Evolutionary conservation across 2,329 filamentous ascomycete genomes (phyloP), one percentile per base, ranked within the genome.

Genomic region (Pestalotiopsis sp.): DNA sequence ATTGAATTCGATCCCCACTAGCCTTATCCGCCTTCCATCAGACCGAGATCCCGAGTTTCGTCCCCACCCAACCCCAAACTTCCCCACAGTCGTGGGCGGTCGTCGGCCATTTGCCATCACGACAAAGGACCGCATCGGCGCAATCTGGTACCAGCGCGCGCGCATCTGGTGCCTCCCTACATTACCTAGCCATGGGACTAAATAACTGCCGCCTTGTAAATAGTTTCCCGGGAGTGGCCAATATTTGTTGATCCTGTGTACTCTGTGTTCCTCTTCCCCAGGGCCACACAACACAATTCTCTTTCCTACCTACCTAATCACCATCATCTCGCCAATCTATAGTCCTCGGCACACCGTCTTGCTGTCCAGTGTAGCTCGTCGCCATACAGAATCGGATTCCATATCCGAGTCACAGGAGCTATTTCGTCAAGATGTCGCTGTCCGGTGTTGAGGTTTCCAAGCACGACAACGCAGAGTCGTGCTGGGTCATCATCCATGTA

Each of bases 401-500:
- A n/a, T n/a, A 20, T 9, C 17, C 17, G 45, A 52, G 20, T n/a
- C 7, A 52, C 36, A 23, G 9, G 25, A 59, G 20, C 39, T 14
- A 59, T 39, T 66, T 62, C 31, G 45, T 70, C 71, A 67, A 69
- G 68, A 83, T 85, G 81, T 78, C 79, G 66, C 78, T 88, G 67
- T 86, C 82, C 17, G 87, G 87, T 58, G 81, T 78, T 64, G 86
- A 89, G 66, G 83, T 89, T 68, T 85, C 86, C 25, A 83, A 94
- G 83, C 95, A 98, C 85, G 92, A 92, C 82, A 91, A 85, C 75
- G 87, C 88, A 75, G 90, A 97, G 74, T 95, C 93, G 64, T 97
- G 94, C 83, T 97, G 94, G 94, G 93, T 97, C 60, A 93, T 97
- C 76, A 88, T 97, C 70, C 93, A 97, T 81, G 93, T 89, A 80